These are phyloP conservation scores for Yamadazyma membranifaciens DNA, from an alignment of 1,139 yeast genomes.

Conservation along the genomic window DNA sequence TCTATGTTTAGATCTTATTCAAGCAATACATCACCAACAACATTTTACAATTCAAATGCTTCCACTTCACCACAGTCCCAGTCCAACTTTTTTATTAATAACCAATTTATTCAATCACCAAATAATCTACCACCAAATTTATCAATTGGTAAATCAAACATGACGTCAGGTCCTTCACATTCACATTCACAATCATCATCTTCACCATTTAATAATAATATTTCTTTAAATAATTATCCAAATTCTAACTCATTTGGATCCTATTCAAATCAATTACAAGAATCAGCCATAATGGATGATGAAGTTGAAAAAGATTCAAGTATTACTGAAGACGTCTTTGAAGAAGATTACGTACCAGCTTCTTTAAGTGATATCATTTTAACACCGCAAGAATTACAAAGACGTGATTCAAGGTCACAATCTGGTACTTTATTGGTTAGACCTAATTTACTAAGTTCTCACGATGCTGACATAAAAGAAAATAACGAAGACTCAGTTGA, in stretches of 20 bases:
- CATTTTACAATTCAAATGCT: constrained; percentile 10
- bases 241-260: constrained; percentile 13
- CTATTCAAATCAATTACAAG: constrained; percentile 9
- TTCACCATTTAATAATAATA: neutral
- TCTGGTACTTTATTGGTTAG: constrained; percentile 43
- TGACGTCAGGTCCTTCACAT: neutral
- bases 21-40: constrained; percentile 17
- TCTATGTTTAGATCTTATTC: constrained; percentile 14
- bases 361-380: constrained; percentile 65
- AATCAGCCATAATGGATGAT: constrained; percentile 12
- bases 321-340: constrained; percentile 30
- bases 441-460: constrained; percentile 19
- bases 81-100: constrained; percentile 12
- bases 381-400: constrained; percentile 71
- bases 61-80: constrained; percentile 14
- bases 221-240: no score
- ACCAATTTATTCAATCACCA: constrained; percentile 14
- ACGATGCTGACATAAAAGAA: constrained; percentile 1
- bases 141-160: neutral
- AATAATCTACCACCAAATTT: neutral
- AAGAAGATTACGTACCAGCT: constrained; percentile 77
- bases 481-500: neutral
- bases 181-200: constrained; percentile 2
- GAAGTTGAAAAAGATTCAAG: constrained; percentile 2
- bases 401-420: constrained; percentile 63